Conservation (phyloP, 495 filamentous ascomycete genomes). For the Podospora didyma region DNA sequence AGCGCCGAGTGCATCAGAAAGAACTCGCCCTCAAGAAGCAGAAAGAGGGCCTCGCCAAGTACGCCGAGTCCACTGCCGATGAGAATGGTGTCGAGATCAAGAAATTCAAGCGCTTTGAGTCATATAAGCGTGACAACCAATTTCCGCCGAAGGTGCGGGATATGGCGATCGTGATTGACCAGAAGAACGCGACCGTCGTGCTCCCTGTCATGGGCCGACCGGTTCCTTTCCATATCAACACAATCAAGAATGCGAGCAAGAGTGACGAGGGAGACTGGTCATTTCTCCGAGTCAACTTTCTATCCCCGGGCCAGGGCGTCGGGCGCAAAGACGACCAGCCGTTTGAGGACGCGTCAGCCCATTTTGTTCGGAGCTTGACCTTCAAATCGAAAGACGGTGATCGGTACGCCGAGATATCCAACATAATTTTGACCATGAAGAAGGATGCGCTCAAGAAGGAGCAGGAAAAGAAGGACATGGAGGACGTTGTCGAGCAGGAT, state of each 20-base stretch:
- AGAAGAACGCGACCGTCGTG: slow-evolving; percentile 83
- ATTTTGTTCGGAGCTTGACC: slow-evolving; percentile 93
- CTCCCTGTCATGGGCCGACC: slow-evolving; percentile 96
- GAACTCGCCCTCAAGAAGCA: slow-evolving; percentile 85
- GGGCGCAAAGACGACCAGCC: slow-evolving; percentile 97
- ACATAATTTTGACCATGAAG: slow-evolving; percentile 89
- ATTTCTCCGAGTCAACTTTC: slow-evolving; percentile 92
- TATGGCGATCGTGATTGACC: slow-evolving; percentile 82
- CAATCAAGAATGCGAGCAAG: slow-evolving; percentile 96
- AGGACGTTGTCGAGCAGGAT: slow-evolving; percentile 99
- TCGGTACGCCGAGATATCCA: slow-evolving; percentile 81
- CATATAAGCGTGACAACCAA: slow-evolving; percentile 97
- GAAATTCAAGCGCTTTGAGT: slow-evolving; percentile 97
- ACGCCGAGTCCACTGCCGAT: slow-evolving; percentile 72
- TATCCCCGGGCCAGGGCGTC: slow-evolving; percentile 96
- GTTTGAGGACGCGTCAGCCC: slow-evolving; percentile 92
- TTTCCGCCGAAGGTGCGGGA: slow-evolving; percentile 79
- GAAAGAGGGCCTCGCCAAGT: slow-evolving; percentile 76
- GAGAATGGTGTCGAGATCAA: slow-evolving; percentile 90
- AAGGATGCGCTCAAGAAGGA: slow-evolving; percentile 85
- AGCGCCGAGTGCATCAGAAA: slow-evolving; percentile 88
- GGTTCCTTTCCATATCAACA: slow-evolving; percentile 98
- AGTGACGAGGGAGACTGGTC: slow-evolving; percentile 92
- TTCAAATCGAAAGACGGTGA: slow-evolving; percentile 86
- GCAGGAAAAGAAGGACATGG: slow-evolving; percentile 98